Base-by-base conservation (phyloP, 345 rosid genomes). In the Camelina laxa region DNA sequence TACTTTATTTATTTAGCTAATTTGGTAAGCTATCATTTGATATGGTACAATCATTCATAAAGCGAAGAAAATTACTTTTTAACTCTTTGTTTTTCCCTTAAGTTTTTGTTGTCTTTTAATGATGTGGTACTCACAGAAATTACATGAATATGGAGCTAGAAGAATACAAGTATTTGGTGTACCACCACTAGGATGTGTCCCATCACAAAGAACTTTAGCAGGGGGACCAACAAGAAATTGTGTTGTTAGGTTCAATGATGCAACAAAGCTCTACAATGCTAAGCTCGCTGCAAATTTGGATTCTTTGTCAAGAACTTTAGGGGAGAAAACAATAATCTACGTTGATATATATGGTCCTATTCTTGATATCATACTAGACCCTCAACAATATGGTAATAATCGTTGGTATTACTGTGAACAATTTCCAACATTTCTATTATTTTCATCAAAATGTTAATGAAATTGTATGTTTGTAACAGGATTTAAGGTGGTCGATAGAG, bases 321-420 rank as follows among this genome's bases (percentile, higher is more conserved):
- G 67, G 2, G 81, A 62, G 0, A 60, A 70, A 6, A 60, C 47
- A 54, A 14, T 85, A 15, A 79, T 80, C 21, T 82, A 76, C 59
- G 0, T 82, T 14, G 89, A 89, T 67, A 51, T 80, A 67, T 87
- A 82, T 73, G 39, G 27, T 36, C 55, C 83, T 24, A 27, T 88
- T 12, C 72, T 81, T 24, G 65, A 74, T 62, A 55, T 90, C 66
- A 79, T 92, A 78, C 65, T 78, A 30, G 65, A 85, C 79, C 85
- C 91, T 48, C 27, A 65, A 31, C 57, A 80, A 78, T 85, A 85
- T 49, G 93, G 93, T 91, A 77, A 72, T 9, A 0, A 22, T 54
- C 11, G 31, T 55, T 68, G 7, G 19, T 57, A n/a, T n/a, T 31
- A 9, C 15, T 6, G 16, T 19, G 14, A 19, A 45, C 10, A 31